Percentiles rank a stretch among this genome's conserved stretches.
phyloP scores from a whole-genome alignment of 176 grass and related monocot species.

The Luzula sylvatica region DNA sequence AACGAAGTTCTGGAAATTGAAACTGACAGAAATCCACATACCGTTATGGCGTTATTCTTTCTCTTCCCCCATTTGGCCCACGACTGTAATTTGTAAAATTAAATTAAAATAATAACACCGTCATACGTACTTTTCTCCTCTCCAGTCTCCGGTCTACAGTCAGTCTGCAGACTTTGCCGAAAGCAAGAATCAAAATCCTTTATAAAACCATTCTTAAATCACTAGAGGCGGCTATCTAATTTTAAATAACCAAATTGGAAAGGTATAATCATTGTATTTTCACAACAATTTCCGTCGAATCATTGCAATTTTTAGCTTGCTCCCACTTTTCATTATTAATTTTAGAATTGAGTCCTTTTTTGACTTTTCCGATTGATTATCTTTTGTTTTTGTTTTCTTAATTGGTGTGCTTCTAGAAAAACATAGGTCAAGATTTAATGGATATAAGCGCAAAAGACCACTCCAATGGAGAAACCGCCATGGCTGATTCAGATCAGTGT shows the following conservation, averaged over 20 bases:
- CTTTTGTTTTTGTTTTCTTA: neutral
- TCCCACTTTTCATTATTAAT: neutral
- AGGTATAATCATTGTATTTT: neutral
- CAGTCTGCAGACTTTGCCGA: too few relatives aligned
- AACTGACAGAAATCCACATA: too few relatives aligned
- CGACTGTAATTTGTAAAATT: neutral
- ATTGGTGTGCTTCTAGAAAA: slow-evolving; percentile 12
- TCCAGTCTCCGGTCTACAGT: neutral
- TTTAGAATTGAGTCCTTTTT: slow-evolving; percentile 10
- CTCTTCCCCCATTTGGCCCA: neutral
- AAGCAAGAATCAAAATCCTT: too few relatives aligned
- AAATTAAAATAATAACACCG: neutral
- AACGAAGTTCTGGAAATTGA: too few relatives aligned
- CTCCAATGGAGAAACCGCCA: slow-evolving; percentile 34
- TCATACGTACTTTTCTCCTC: neutral
- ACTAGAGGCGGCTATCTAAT: neutral
- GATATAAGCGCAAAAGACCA: slow-evolving; percentile 18
- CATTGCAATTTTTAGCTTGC: neutral
- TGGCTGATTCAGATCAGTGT: slow-evolving; percentile 39
- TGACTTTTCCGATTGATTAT: neutral
- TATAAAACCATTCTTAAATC: neutral
- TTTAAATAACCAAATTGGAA: slow-evolving; percentile 3
- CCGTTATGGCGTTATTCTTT: too few relatives aligned
- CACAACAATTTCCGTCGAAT: slow-evolving; percentile 2
- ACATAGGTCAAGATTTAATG: neutral